phyloP scores from a whole-genome alignment of 148 eudicot species.

The Dysphania ambrosioides region DNA sequence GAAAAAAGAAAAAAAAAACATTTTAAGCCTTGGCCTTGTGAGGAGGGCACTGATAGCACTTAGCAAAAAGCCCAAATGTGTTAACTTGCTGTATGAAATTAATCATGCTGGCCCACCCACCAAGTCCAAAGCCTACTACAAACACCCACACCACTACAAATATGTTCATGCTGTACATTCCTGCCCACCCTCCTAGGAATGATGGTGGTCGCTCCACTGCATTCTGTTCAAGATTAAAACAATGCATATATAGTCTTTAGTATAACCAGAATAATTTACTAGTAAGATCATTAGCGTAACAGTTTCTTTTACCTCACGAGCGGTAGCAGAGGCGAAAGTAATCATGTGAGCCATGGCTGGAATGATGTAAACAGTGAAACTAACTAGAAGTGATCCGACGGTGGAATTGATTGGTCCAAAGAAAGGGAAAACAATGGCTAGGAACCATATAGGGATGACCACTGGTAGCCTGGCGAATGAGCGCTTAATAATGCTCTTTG shows the following conservation, averaged over 20 bases:
- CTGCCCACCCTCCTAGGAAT: slow-evolving; percentile 71
- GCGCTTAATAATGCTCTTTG: slow-evolving; percentile 55
- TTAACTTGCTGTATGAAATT: slow-evolving; percentile 67
- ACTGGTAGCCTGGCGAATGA: slow-evolving; percentile 74
- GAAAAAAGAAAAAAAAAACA: neutral
- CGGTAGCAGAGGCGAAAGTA: slow-evolving; percentile 50
- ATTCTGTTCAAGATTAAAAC: slow-evolving; percentile 41
- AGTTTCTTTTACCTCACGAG: slow-evolving; percentile 70
- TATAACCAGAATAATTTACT: too few species aligned
- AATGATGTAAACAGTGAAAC: slow-evolving; percentile 83
- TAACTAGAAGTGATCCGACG: slow-evolving; percentile 76
- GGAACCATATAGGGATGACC: slow-evolving; percentile 75
- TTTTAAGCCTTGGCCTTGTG: slow-evolving; percentile 37
- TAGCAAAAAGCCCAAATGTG: slow-evolving; percentile 77
- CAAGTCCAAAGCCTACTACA: slow-evolving; percentile 77
- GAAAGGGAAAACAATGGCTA: slow-evolving; percentile 80
- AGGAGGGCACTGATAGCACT: slow-evolving; percentile 88
- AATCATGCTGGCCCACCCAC: slow-evolving; percentile 89
- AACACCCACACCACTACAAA: slow-evolving; percentile 80
- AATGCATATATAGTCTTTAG: too few species aligned
- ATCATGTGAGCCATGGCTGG: slow-evolving; percentile 79
- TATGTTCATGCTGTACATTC: slow-evolving; percentile 53
- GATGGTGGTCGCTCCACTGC: slow-evolving; percentile 75
- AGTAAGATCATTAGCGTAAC: too few species aligned
- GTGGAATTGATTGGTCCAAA: slow-evolving; percentile 92